A percentile compares a stretch with the other conserved stretches of the same genome.
These are phyloP conservation scores for Hymenoscyphus occultus DNA, from an alignment of 2,329 filamentous ascomycete genomes.

Conservation along the genomic window DNA sequence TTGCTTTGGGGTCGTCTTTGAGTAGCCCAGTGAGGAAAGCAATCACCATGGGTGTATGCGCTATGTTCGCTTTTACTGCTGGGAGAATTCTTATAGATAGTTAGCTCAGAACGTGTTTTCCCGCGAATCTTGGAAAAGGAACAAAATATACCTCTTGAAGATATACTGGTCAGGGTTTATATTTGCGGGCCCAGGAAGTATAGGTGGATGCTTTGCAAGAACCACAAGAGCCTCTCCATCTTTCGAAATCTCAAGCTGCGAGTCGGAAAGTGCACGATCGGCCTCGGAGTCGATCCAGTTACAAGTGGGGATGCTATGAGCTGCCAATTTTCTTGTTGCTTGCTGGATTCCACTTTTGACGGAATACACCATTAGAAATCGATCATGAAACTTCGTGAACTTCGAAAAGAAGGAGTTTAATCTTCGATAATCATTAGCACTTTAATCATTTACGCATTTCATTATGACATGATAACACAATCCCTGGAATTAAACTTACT, in stretches of 20 bases:
- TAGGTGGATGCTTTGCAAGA: not conserved
- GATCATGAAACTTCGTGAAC: constrained; percentile 8
- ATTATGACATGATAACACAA: too few species aligned
- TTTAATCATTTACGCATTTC: too few species aligned
- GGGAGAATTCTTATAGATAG: constrained; percentile 8
- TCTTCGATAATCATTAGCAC: too few species aligned
- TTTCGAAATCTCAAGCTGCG: constrained; percentile 5
- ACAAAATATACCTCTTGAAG: constrained; percentile 17
- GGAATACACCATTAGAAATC: constrained; percentile 11
- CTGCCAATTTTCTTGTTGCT: too few species aligned
- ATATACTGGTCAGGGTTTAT: constrained; percentile 2
- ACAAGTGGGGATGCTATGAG: too few species aligned
- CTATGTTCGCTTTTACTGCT: constrained; percentile 11
- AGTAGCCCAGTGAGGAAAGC: constrained; percentile 7
- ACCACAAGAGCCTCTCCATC: constrained; percentile 15
- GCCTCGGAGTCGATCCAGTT: constrained; percentile 13
- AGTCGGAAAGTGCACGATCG: not conserved
- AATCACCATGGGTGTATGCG: constrained; percentile 5
- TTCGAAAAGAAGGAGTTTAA: not conserved
- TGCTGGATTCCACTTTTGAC: too few species aligned
- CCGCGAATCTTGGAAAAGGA: too few species aligned
- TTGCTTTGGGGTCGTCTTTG: too few species aligned
- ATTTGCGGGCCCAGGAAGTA: too few species aligned
- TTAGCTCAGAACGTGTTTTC: too few species aligned
- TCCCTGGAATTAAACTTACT: too few species aligned